phyloP scores from a whole-genome alignment of 306 rosid genomes.

The Vachellia collinsii region DNA sequence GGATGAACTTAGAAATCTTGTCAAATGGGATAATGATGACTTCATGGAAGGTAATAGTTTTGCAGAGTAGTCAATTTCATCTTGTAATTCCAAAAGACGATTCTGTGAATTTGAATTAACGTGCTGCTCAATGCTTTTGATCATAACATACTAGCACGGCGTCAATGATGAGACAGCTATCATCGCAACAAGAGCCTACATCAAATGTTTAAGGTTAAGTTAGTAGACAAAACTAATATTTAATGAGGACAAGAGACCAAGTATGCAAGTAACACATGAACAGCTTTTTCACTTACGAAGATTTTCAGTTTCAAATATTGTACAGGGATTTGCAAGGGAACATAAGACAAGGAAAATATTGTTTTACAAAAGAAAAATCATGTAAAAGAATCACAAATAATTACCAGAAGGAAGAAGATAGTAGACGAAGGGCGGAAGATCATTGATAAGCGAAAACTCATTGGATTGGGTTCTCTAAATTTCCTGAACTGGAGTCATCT shows the following conservation, averaged over 20 bases:
- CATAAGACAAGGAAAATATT: neutral
- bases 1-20: constrained; percentile 37
- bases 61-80: constrained; percentile 36
- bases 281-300: neutral
- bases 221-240: neutral
- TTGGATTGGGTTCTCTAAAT: neutral
- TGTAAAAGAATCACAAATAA: neutral
- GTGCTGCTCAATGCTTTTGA: constrained; percentile 22
- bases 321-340: neutral
- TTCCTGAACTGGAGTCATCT: neutral
- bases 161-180: constrained; percentile 28
- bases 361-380: neutral
- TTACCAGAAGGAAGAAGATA: neutral
- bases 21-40: constrained; percentile 40
- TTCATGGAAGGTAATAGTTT: constrained; percentile 29
- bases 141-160: constrained; percentile 38
- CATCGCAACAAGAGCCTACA: constrained; percentile 36
- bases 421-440: constrained; percentile 14
- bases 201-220: constrained; percentile 20
- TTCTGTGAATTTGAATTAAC: constrained; percentile 31
- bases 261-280: neutral
- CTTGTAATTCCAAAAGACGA: constrained; percentile 33
- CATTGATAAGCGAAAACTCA: constrained; percentile 22
- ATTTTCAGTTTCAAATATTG: neutral
- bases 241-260: neutral